phyloP scores from a whole-genome alignment of 2,329 filamentous ascomycete genomes.

The Alternaria sp. region DNA sequence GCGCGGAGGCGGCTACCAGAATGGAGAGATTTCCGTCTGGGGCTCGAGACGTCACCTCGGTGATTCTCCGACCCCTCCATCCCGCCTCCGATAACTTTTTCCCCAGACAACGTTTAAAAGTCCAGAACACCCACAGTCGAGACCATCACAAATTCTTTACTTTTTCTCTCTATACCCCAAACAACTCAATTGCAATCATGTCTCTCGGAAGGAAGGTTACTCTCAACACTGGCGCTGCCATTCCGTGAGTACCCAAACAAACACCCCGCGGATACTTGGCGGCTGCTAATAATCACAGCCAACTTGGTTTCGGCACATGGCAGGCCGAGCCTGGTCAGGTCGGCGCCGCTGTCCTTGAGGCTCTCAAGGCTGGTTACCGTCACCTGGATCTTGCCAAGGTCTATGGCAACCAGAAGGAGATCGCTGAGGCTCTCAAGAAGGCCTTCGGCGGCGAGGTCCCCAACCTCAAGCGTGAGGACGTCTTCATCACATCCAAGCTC shows the following conservation, averaged over 20 bases:
- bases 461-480: conserved; percentile 49
- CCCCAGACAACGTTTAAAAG: conserved; percentile 16
- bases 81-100: conserved; percentile 23
- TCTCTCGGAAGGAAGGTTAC: conserved; percentile 54
- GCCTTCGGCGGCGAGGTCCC: conserved; percentile 58
- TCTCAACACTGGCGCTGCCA: conserved; percentile 74
- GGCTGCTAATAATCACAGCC: conserved; percentile 59
- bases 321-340: conserved; percentile 44
- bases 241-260: conserved; percentile 71
- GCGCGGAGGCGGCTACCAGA: conserved; percentile 16
- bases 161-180: conserved; percentile 11
- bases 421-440: conserved; percentile 38
- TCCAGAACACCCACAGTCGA: background rate
- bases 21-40: conserved; percentile 23
- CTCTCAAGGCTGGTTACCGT: conserved; percentile 42
- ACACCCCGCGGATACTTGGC: conserved; percentile 64
- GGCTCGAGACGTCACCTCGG: conserved; percentile 12
- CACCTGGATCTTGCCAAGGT: conserved; percentile 43
- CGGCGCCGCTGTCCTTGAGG: conserved; percentile 53
- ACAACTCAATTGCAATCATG: conserved; percentile 25
- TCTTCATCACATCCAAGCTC: conserved; percentile 73
- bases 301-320: conserved; percentile 54
- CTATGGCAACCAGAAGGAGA: conserved; percentile 45
- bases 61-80: conserved; percentile 29
- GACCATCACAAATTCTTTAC: background rate